Percentiles rank a stretch among this genome's conserved stretches.
Conservation (phyloP, 768 basidiomycete genomes). For the Boletellus ananiceps region DNA sequence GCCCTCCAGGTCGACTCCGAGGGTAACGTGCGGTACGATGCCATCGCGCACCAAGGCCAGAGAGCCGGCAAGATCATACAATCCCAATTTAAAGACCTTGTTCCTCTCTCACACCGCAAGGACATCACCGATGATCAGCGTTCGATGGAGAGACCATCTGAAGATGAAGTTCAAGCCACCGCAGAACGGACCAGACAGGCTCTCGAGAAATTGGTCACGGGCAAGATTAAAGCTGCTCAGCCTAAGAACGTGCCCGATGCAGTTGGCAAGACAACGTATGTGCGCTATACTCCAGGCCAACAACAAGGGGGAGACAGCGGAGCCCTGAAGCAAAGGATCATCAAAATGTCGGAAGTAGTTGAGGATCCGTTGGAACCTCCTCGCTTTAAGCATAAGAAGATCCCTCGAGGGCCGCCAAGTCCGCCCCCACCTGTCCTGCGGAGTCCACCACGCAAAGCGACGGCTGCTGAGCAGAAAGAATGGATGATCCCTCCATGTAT, state of each 20-base stretch:
- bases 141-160: constrained; percentile 87
- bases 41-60: constrained; percentile 94
- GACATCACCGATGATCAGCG: constrained; percentile 75
- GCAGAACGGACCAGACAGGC: constrained; percentile 88
- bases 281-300: constrained; percentile 95
- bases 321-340: constrained; percentile 83
- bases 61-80: constrained; percentile 82
- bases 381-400: constrained; percentile 98
- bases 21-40: constrained; percentile 95
- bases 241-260: constrained; percentile 90
- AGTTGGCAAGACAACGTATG: constrained; percentile 81
- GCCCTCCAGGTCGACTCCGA: constrained; percentile 96
- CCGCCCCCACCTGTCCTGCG: constrained; percentile 94
- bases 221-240: constrained; percentile 97
- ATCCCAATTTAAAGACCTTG: constrained; percentile 96
- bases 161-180: constrained; percentile 87
- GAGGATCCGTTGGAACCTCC: constrained; percentile 98
- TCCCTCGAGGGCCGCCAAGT: constrained; percentile 92
- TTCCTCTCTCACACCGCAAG: constrained; percentile 84
- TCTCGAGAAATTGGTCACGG: constrained; percentile 88
- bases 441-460: constrained; percentile 93
- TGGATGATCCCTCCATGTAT: constrained; percentile 99
- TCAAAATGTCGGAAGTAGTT: constrained; percentile 97
- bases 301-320: constrained; percentile 60
- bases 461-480: constrained; percentile 96